Base-by-base conservation (phyloP, 352 stramenopile genomes). In the Peronospora tabacina region DNA sequence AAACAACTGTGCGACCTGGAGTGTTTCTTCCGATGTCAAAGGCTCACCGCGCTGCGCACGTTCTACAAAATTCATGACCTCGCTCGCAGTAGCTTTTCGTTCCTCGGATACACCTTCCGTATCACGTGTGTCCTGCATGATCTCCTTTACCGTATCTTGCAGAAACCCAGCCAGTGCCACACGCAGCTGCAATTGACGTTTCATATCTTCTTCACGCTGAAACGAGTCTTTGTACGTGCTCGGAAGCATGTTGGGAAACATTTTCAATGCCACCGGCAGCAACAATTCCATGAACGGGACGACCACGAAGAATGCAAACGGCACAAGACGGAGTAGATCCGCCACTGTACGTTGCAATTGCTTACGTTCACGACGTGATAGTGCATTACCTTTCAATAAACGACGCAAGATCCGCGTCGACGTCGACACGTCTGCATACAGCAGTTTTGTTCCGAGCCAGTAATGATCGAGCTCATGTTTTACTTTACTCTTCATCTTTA, bases 191-290 rank as follows among this genome's bases (percentile, higher is more conserved):
- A 99, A 66, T 74, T 98, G 88, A 44, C 94, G 82, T 73, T 99
- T 99, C 92, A 98, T 96, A 52, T 96, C 96, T 75, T 99, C 95
- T 91, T 98, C 68, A 83, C 80, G 63, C 75, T 96, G 87, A 90
- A 96, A 92, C 90, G 91, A 87, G 57, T 93, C 75, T 70, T 96
- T 90, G 73, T 98, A 99, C 24, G 94, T 98, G 56, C 85, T 97
- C 16, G 96, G 96, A 16, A 99, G 72, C 95, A 99, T 98, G 77
- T 98, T 98, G 2, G 96, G 96, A 78, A 99, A 99, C 29, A 99
- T 64, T 61, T 97, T 97, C 17, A 99, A 76, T 15, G 94, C 95
- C 64, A 99, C 90, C 0, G 96, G 96, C 24, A 99, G 69, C 38
- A 97, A 69, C 61, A 99, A 79, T 68, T 99, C 96, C 91, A 98